These are phyloP conservation scores for Penicillium pancosmium DNA, from an alignment of 495 filamentous ascomycete species.

Conservation along the genomic window DNA sequence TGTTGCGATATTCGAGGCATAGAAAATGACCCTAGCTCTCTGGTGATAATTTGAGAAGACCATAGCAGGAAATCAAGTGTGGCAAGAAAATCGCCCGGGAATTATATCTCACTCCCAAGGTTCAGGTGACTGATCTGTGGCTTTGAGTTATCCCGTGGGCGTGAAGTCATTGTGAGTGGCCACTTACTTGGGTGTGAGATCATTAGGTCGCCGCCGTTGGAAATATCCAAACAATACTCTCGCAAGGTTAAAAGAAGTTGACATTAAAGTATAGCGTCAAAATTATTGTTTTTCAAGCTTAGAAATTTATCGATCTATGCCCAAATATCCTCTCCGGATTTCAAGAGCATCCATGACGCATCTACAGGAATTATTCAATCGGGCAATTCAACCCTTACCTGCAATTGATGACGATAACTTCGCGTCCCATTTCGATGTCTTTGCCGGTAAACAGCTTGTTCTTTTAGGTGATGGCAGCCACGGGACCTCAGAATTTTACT, in stretches of 20 bases:
- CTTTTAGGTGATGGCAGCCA: slow-evolving; percentile 61
- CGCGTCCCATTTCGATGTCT: slow-evolving; percentile 47
- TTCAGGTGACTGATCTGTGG: slow-evolving; percentile 6
- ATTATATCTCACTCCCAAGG: background rate
- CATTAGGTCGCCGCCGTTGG: slow-evolving; percentile 17
- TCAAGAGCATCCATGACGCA: slow-evolving; percentile 27
- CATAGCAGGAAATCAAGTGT: background rate
- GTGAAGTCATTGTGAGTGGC: slow-evolving; percentile 41
- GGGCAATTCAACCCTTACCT: slow-evolving; percentile 44
- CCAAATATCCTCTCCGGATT: slow-evolving; percentile 6
- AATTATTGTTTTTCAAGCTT: background rate
- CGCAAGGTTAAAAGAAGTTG: too few relatives aligned
- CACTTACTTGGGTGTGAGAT: slow-evolving; percentile 29
- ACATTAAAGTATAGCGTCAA: background rate
- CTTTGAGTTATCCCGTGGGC: slow-evolving; percentile 8
- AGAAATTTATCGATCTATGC: slow-evolving; percentile 7
- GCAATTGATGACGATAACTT: slow-evolving; percentile 40
- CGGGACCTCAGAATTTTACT: slow-evolving; percentile 63
- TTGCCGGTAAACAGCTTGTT: slow-evolving; percentile 46
- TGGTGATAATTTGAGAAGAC: slow-evolving; percentile 14
- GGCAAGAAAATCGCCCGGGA: background rate
- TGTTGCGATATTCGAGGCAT: slow-evolving; percentile 16
- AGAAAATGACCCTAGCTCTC: slow-evolving; percentile 15
- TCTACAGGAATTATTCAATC: slow-evolving; percentile 38
- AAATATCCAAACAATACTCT: slow-evolving; percentile 2